These are phyloP conservation scores for Scenedesmus sp. DNA, from an alignment of 163 green algal species.

Conservation along the genomic window DNA sequence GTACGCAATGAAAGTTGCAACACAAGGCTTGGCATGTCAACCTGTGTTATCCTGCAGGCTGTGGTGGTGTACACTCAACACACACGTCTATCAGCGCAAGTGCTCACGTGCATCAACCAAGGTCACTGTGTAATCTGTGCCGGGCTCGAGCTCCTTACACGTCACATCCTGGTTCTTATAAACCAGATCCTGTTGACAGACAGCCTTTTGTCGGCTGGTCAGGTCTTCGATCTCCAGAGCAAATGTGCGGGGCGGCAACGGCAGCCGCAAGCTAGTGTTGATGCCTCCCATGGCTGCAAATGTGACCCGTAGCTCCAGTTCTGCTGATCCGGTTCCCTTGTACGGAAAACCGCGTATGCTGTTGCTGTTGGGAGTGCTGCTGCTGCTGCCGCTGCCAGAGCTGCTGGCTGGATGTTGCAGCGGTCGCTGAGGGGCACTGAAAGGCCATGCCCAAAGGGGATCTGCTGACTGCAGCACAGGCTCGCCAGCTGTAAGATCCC, in stretches of 20 bases:
- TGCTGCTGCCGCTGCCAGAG: background rate
- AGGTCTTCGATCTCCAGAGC: background rate
- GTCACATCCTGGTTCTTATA: slow-evolving; percentile 39
- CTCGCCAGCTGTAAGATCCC: slow-evolving; percentile 34
- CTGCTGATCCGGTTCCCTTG: background rate
- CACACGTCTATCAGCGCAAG: too few relatives aligned
- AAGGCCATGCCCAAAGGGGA: background rate
- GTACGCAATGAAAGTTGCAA: too few relatives aligned
- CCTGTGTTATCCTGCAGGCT: too few relatives aligned
- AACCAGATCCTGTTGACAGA: background rate
- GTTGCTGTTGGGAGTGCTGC: background rate
- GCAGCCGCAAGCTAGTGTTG: slow-evolving; percentile 4
- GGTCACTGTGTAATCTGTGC: background rate
- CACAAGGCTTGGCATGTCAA: too few relatives aligned
- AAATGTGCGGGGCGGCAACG: slow-evolving; percentile 7
- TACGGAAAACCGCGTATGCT: background rate
- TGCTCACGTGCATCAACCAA: slow-evolving; percentile 7
- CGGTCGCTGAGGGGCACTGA: background rate
- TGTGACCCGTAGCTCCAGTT: background rate
- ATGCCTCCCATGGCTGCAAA: background rate
- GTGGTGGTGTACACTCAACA: too few relatives aligned
- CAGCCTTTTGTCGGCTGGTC: background rate
- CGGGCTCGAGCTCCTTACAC: background rate
- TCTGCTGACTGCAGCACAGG: background rate
- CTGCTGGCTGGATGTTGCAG: background rate